Percentiles rank a stretch among this genome's conserved stretches.
Evolutionary conservation across 1,284 basidiomycete species (phyloP).

Genomic region (Cystobasidiaceae sp.): DNA sequence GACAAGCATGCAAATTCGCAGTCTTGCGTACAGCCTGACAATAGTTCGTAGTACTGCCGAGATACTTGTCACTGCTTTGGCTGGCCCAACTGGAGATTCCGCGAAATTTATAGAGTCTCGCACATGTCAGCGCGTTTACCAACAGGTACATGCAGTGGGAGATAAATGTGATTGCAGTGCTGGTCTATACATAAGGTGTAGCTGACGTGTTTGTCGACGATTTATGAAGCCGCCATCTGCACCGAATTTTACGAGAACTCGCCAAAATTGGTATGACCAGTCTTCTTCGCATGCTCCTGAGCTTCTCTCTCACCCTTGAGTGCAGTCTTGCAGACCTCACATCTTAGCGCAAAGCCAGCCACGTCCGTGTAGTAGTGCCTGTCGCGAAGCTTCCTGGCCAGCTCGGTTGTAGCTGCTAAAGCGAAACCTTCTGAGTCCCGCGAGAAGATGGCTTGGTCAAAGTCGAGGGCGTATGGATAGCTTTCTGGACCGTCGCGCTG

Average conservation of each 20-base stretch:
- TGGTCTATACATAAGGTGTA: neutral
- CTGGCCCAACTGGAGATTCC: too few species aligned
- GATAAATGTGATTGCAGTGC: neutral
- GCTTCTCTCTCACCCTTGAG: conserved; percentile 90
- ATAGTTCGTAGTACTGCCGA: too few species aligned
- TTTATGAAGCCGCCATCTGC: neutral
- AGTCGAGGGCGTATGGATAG: conserved; percentile 53
- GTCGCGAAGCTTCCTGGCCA: conserved; percentile 65
- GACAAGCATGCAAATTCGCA: too few species aligned
- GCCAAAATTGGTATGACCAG: conserved; percentile 80
- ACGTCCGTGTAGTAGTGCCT: conserved; percentile 85
- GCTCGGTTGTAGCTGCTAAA: conserved; percentile 61
- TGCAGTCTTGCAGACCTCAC: conserved; percentile 53
- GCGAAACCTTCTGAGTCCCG: conserved; percentile 50
- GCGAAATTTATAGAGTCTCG: too few species aligned
- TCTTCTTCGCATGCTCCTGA: conserved; percentile 72
- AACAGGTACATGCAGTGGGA: too few species aligned
- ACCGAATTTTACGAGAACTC: too few species aligned
- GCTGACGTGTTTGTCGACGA: neutral
- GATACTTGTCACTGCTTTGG: too few species aligned
- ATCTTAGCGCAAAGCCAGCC: conserved; percentile 59
- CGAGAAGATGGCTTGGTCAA: conserved; percentile 81
- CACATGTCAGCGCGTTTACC: too few species aligned
- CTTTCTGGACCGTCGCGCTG: conserved; percentile 56
- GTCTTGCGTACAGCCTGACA: too few species aligned